Percentiles rank a stretch among this genome's conserved stretches.
phyloP scores from a whole-genome alignment of 2,329 filamentous ascomycete genomes.

The Monascus ruber region DNA sequence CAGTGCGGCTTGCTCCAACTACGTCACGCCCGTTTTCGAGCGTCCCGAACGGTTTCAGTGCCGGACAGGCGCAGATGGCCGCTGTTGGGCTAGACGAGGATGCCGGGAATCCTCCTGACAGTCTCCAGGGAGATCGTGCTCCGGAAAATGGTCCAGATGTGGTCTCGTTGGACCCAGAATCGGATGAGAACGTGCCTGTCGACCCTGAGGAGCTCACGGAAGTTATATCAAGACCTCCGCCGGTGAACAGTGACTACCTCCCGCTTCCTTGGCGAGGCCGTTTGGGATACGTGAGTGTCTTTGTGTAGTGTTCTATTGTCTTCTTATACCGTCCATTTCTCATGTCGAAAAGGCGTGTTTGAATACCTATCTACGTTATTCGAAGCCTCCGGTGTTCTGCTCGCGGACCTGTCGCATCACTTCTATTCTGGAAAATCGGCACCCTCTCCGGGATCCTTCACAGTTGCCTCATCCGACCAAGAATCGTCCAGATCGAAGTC shows the following conservation, averaged over 20 bases:
- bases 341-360: constrained; percentile 56
- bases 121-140: constrained; percentile 4
- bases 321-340: background rate
- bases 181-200: constrained; percentile 39
- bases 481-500: constrained; percentile 67
- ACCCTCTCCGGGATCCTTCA: constrained; percentile 64
- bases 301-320: background rate
- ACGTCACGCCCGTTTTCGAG: background rate
- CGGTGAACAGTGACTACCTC: constrained; percentile 71
- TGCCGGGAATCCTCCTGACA: background rate
- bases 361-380: constrained; percentile 77
- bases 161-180: constrained; percentile 39
- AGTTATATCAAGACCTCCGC: constrained; percentile 53
- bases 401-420: constrained; percentile 85
- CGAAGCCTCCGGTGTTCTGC: constrained; percentile 75
- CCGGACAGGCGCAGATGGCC: background rate
- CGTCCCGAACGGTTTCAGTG: background rate
- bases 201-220: constrained; percentile 48
- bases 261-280: constrained; percentile 86
- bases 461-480: constrained; percentile 72
- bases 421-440: constrained; percentile 78
- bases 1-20: too few species aligned
- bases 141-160: constrained; percentile 8
- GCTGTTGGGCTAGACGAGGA: background rate
- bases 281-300: constrained; percentile 63